Percentiles rank a stretch among this genome's conserved stretches.
These are phyloP conservation scores for Colletotrichum phormii DNA, from an alignment of 2,329 filamentous ascomycete species.

Conservation along the genomic window DNA sequence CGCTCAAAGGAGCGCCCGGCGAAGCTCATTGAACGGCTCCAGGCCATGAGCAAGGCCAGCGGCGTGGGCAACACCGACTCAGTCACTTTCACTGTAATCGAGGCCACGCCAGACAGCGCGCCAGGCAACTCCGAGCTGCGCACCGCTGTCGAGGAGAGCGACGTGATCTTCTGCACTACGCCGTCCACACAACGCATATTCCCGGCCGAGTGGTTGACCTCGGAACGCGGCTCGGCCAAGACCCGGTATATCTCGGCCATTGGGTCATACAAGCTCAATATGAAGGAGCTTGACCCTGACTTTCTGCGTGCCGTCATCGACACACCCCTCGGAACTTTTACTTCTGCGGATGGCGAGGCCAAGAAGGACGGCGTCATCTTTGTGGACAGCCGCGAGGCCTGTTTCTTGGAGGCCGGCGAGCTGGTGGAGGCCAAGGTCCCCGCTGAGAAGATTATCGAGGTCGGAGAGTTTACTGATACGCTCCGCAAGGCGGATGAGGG, in stretches of 20 bases:
- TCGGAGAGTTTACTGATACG: constrained; percentile 70
- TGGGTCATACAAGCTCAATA: constrained; percentile 47
- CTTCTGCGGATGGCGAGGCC: constrained; percentile 20
- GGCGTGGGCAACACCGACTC: constrained; percentile 12
- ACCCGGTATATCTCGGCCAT: constrained; percentile 45
- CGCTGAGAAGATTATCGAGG: constrained; percentile 45
- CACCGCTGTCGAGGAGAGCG: constrained; percentile 37
- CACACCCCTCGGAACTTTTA: constrained; percentile 21
- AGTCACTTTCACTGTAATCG: constrained; percentile 24
- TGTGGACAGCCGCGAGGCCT: constrained; percentile 45
- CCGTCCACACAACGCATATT: constrained; percentile 46
- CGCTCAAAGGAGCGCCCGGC: constrained; percentile 39
- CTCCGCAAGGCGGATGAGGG: constrained; percentile 51
- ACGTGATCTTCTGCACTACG: constrained; percentile 48
- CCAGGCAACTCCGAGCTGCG: constrained; percentile 33
- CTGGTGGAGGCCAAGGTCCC: constrained; percentile 42
- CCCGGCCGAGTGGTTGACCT: constrained; percentile 39
- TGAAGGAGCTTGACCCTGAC: constrained; percentile 47
- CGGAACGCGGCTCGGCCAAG: constrained; percentile 35
- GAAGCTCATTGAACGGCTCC: constrained; percentile 34
- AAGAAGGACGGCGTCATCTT: constrained; percentile 37
- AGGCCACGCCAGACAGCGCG: constrained; percentile 34
- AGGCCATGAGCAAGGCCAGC: constrained; percentile 38
- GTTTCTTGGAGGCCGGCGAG: constrained; percentile 46
- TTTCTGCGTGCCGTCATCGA: constrained; percentile 41